Conservation (phyloP, 352 stramenopile species). For the Phytophthora sansomeana region DNA sequence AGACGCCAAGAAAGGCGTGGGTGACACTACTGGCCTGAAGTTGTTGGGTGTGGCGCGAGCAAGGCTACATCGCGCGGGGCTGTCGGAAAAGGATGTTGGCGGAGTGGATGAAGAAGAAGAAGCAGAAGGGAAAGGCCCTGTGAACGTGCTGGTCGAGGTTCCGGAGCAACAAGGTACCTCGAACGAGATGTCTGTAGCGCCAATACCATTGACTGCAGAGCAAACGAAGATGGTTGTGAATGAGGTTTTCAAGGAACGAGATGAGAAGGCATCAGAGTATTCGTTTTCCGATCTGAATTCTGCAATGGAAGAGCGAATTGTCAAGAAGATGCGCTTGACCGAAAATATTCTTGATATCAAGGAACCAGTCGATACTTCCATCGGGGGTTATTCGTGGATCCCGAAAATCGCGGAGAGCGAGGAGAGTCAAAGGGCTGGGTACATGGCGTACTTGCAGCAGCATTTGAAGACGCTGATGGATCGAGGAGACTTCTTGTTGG, state of each 20-base stretch:
- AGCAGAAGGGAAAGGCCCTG: too few species aligned
- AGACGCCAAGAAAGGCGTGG: too few species aligned
- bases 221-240: background rate
- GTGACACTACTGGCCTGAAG: too few species aligned
- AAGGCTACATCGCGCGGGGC: too few species aligned
- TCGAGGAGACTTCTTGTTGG: conserved; percentile 27
- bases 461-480: conserved; percentile 43
- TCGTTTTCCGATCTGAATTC: conserved; percentile 1
- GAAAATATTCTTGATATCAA: conserved; percentile 25
- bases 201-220: background rate
- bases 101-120: too few species aligned
- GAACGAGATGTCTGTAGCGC: background rate
- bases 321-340: conserved; percentile 28
- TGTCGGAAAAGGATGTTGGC: too few species aligned
- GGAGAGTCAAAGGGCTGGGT: conserved; percentile 28
- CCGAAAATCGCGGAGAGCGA: conserved; percentile 17
- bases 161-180: background rate
- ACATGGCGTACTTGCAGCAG: conserved; percentile 38
- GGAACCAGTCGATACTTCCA: conserved; percentile 38
- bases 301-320: background rate
- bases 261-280: background rate
- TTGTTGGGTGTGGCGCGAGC: too few species aligned
- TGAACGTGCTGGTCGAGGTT: too few species aligned
- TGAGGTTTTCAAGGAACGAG: conserved; percentile 1
- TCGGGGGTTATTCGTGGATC: conserved; percentile 33